phyloP scores from a whole-genome alignment of 371 early-diverging fungal species.

The Nosema granulosis region DNA sequence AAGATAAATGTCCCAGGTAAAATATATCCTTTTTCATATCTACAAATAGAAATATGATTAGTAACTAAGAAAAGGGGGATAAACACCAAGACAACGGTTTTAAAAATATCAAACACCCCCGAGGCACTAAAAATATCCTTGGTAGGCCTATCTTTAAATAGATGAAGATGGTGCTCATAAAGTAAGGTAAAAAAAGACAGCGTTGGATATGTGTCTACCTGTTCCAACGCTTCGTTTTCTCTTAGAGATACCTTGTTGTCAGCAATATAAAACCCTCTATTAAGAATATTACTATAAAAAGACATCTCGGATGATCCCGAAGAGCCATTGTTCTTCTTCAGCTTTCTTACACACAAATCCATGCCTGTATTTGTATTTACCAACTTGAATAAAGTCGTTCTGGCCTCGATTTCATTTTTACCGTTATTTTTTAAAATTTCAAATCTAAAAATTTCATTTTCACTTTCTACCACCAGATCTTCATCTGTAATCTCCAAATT shows the following conservation, averaged over 20 bases:
- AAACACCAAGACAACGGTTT: background rate
- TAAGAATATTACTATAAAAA: constrained; percentile 3
- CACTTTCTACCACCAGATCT: background rate
- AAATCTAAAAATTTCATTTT: constrained; percentile 27
- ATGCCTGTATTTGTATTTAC: constrained; percentile 1
- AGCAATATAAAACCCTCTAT: constrained; percentile 3
- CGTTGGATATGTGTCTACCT: background rate
- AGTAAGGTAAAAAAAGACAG: background rate
- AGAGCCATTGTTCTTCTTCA: background rate
- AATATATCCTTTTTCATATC: background rate
- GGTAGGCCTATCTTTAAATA: background rate
- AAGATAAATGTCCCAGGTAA: background rate
- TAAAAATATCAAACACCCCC: background rate
- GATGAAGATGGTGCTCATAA: background rate
- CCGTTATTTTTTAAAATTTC: constrained; percentile 4
- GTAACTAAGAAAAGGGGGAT: background rate
- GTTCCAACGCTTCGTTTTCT: background rate
- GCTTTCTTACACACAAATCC: background rate
- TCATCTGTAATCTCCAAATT: background rate
- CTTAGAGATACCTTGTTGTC: background rate
- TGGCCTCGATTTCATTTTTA: background rate
- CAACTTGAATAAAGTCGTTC: background rate
- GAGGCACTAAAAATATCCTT: background rate
- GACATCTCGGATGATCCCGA: background rate
- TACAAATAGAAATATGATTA: background rate